Evolutionary conservation across 768 basidiomycete genomes (phyloP), one percentile per base, ranked within the genome.

Genomic region (Chlorophyllum brunneum): DNA sequence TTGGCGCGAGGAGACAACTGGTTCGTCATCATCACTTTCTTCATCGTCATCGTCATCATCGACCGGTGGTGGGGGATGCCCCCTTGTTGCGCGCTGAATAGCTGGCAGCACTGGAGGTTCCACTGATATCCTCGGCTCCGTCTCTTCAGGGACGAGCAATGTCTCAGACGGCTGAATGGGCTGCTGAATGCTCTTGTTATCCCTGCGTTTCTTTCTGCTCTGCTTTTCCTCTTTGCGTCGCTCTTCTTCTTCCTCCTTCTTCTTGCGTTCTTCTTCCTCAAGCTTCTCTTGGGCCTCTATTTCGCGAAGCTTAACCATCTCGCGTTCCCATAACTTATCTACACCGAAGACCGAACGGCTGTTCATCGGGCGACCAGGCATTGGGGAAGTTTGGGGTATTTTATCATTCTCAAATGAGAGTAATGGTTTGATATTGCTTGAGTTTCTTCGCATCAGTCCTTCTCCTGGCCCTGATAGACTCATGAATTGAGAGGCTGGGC

Each of bases 311-410:
- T 90, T 95, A 15, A 68, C 80, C 75, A 93, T 79, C 67, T 97
- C 94, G 34, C 82, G 77, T 62, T 95, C 88, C 94, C 94, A 95
- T 8, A 95, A 61, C n/a, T 86, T 88, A 65, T 97, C 94, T 1
- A 90, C 87, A 2, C 94, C 94, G 61, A 95, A 97, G 8, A 95
- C 91, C n/a, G 92, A 94, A 52, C 79, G 81, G 33, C 77, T 79
- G 36, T 47, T 58, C 34, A 70, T 75, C 0, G 74, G 51, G 59
- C 57, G 58, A 58, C 51, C 37, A 52, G 55, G 57, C 50, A 63
- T 62, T 43, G 60, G 44, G 56, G 67, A 43, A 55, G 53, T 49
- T 47, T 46, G 42, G 8, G 61, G 59, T 37, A 72, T 71, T 16
- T 71, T 68, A 18, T 78, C 78, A 33, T 82, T 79, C 20, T 80